Base-by-base conservation (phyloP, 768 basidiomycete species). In the Fomitopsis serialis region DNA sequence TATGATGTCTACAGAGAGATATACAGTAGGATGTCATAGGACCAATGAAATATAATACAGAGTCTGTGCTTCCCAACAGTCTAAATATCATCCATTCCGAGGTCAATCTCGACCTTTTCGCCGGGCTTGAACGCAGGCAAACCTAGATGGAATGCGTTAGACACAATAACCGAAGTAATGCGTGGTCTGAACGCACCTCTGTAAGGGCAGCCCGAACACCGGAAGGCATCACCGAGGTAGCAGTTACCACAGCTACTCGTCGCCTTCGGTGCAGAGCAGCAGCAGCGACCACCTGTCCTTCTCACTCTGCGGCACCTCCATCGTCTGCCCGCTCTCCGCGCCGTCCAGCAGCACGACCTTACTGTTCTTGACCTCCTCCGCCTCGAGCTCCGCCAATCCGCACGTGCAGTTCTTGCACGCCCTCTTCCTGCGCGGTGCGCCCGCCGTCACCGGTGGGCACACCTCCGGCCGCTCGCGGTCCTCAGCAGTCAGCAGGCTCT, bases 211-310 rank as follows among this genome's bases (percentile, higher is more conserved):
- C 92, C 84, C 22, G 87, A 87, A 70, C 97, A 99, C 65, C 97
- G 78, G 74, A 99, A 99, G 2, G 97, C 97, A 70, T 99, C 97
- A 10, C 97, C 97, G 35, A 98, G 74, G 76, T 92, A 98, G 76
- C 97, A 99, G 73, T 79, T 98, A 15, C 95, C 96, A 74, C 97
- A 98, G 65, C 92, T 93, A 66, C 94, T 96, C 51, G 94, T 98
- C 35, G 90, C 92, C 73, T 92, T 91, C 12, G 85, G 84, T 13
- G 91, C 81, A 21, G 79, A 63, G 77, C 80, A 0, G 86, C 88
- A 9, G 89, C 89, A 40, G 72, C 69, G 2, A 81, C 62, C 64
- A 90, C 59, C 81, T 79, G 67, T 79, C 85, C 70, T 74, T 84
- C 74, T 88, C 90, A 37, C 64, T 67, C 61, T 79, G 74, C 40